phyloP scores from a whole-genome alignment of 768 basidiomycete genomes.

The Hygrophorus russula region DNA sequence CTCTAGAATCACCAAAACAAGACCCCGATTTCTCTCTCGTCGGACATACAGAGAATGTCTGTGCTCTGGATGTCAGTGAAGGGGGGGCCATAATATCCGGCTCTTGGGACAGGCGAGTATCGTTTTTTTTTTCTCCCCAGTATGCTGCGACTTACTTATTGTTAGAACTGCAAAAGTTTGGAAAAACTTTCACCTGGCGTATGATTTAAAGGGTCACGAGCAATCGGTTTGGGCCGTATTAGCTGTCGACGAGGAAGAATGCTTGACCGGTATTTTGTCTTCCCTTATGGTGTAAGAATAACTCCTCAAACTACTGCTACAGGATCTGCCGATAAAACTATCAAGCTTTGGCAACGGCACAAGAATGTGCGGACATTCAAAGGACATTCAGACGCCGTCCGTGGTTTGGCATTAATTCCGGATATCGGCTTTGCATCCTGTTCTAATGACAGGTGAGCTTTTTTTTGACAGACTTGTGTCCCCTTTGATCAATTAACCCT shows the following conservation, averaged over 20 bases:
- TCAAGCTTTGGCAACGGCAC: conserved; percentile 78
- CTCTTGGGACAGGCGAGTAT: conserved; percentile 87
- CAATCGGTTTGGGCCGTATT: conserved; percentile 94
- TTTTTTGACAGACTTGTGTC: neutral
- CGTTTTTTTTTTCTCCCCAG: neutral
- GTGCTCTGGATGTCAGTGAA: conserved; percentile 62
- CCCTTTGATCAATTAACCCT: conserved; percentile 3
- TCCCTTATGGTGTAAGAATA: neutral
- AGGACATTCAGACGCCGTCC: conserved; percentile 89
- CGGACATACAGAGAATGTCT: conserved; percentile 88
- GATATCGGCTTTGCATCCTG: conserved; percentile 93
- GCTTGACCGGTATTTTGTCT: conserved; percentile 59
- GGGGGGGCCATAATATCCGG: conserved; percentile 81
- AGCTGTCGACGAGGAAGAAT: conserved; percentile 63
- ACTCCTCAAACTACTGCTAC: neutral
- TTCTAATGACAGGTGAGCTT: conserved; percentile 77
- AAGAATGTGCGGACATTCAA: conserved; percentile 64
- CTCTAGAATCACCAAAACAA: conserved; percentile 41
- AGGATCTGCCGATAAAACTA: conserved; percentile 94
- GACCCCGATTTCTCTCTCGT: conserved; percentile 77
- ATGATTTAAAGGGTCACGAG: conserved; percentile 75
- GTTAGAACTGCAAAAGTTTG: conserved; percentile 89
- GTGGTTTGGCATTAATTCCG: conserved; percentile 68
- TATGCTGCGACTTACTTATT: neutral
- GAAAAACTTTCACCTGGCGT: conserved; percentile 61